A percentile compares a stretch with the other conserved stretches of the same genome.
Evolutionary conservation across 1,284 basidiomycete species (phyloP).

Genomic region (Anthracocystis walkeri): DNA sequence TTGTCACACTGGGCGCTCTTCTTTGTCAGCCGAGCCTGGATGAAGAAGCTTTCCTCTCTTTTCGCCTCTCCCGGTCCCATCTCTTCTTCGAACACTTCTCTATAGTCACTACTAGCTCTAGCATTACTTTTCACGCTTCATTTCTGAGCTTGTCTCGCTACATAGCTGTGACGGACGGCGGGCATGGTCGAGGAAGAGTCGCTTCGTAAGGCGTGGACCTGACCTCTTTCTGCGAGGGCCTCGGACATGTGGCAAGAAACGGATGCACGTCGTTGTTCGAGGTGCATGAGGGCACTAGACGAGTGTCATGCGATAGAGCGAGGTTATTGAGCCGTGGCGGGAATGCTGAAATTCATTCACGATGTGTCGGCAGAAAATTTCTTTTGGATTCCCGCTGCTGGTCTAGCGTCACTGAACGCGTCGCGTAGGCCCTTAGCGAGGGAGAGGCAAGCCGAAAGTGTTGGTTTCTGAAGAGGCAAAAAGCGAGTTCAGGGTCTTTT

Average conservation of each 20-base stretch:
- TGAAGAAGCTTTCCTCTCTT: no score
- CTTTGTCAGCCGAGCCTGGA: not conserved
- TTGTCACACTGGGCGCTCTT: slow-evolving; percentile 12
- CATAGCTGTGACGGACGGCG: no score
- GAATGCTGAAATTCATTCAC: slow-evolving; percentile 1
- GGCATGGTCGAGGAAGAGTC: not conserved
- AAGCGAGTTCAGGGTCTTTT: slow-evolving; percentile 1
- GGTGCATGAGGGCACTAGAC: slow-evolving; percentile 27
- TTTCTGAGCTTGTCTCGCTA: no score
- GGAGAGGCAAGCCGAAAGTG: slow-evolving; percentile 7
- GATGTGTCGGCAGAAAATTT: no score
- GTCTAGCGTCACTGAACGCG: slow-evolving; percentile 1
- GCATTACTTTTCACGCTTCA: no score
- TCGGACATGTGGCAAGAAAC: slow-evolving; percentile 50
- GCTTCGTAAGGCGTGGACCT: not conserved
- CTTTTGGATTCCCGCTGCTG: no score
- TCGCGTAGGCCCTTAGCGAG: slow-evolving; percentile 6
- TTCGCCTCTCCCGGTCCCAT: no score
- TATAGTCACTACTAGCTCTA: no score
- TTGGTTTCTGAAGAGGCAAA: slow-evolving; percentile 10
- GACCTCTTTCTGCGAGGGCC: slow-evolving; percentile 1
- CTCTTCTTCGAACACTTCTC: no score
- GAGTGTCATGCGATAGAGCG: no score
- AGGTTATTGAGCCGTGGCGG: not conserved
- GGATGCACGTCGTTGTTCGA: slow-evolving; percentile 17